Conservation (phyloP, 495 filamentous ascomycete genomes). For the Hypoxylon fuscum region DNA sequence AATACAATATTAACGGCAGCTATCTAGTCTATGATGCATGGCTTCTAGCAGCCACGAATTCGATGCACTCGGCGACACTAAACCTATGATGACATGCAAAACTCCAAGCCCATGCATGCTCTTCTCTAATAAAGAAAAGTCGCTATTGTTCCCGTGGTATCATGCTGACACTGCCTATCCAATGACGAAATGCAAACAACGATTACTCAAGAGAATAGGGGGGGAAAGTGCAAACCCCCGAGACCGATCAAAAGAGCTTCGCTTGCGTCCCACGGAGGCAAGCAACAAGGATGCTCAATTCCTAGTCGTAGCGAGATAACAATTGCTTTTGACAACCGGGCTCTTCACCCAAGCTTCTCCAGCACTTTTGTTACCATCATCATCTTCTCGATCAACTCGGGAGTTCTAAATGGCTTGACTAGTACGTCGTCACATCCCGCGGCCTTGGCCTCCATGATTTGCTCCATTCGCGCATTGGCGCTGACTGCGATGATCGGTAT, state of each 20-base stretch:
- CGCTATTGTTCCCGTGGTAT: conserved; percentile 34
- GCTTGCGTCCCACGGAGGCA: background rate
- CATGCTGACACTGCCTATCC: conserved; percentile 24
- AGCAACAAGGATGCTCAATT: background rate
- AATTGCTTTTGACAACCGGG: background rate
- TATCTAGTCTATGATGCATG: conserved; percentile 2
- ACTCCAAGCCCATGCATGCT: conserved; percentile 26
- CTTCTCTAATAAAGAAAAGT: conserved; percentile 6
- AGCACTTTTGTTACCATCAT: conserved; percentile 26
- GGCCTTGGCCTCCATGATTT: conserved; percentile 62
- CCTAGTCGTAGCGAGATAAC: background rate
- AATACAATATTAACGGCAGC: too few relatives aligned
- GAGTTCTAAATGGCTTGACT: conserved; percentile 58
- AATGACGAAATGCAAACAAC: conserved; percentile 22
- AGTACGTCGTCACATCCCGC: conserved; percentile 60
- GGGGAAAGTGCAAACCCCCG: background rate
- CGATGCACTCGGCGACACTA: background rate
- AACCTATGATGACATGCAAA: conserved; percentile 5
- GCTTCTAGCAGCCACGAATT: background rate
- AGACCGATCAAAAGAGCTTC: background rate
- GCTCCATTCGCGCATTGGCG: conserved; percentile 78
- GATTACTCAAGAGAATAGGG: background rate
- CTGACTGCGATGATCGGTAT: conserved; percentile 83
- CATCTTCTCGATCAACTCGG: conserved; percentile 57
- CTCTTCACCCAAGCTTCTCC: conserved; percentile 15